Conservation (phyloP, 225 moss, liverwort and hornwort genomes). For the Polytrichum formosum region DNA sequence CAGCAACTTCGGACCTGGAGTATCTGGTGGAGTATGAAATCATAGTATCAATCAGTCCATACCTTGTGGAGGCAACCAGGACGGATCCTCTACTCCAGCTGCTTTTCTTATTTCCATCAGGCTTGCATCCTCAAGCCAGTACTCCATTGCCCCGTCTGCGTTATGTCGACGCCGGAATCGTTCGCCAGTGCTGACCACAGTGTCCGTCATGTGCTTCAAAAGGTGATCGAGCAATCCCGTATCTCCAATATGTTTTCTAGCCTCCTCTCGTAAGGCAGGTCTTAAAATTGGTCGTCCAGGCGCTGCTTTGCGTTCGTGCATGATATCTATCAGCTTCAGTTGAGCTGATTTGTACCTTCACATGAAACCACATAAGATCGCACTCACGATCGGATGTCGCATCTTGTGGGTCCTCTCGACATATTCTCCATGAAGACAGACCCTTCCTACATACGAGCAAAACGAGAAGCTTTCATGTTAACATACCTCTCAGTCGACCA, state of each 20-base stretch:
- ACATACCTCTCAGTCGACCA: slow-evolving; percentile 65
- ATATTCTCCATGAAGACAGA: neutral
- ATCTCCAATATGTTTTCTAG: slow-evolving; percentile 62
- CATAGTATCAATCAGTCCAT: neutral
- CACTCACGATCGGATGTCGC: too few species aligned
- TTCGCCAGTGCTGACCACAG: slow-evolving; percentile 56
- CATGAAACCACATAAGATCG: slow-evolving; percentile 3
- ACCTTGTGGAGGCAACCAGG: slow-evolving; percentile 64
- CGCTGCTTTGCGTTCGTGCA: slow-evolving; percentile 51
- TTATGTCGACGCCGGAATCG: slow-evolving; percentile 62
- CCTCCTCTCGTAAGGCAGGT: slow-evolving; percentile 56
- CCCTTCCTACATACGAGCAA: too few species aligned
- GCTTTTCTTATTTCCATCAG: slow-evolving; percentile 64
- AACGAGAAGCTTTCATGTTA: neutral
- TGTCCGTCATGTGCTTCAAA: slow-evolving; percentile 68
- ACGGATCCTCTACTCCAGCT: slow-evolving; percentile 66
- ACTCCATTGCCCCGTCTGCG: slow-evolving; percentile 65
- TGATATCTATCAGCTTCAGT: slow-evolving; percentile 63
- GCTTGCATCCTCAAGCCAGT: slow-evolving; percentile 62
- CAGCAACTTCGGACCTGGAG: too few species aligned
- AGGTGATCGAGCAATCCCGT: slow-evolving; percentile 65
- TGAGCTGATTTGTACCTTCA: slow-evolving; percentile 70
- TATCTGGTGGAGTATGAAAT: too few species aligned
- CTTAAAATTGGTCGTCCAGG: slow-evolving; percentile 56
- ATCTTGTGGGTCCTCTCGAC: too few species aligned